A percentile compares a stretch with the other conserved stretches of the same genome.
phyloP scores from a whole-genome alignment of 441 rosid species.

The Francoa sonchifolia region DNA sequence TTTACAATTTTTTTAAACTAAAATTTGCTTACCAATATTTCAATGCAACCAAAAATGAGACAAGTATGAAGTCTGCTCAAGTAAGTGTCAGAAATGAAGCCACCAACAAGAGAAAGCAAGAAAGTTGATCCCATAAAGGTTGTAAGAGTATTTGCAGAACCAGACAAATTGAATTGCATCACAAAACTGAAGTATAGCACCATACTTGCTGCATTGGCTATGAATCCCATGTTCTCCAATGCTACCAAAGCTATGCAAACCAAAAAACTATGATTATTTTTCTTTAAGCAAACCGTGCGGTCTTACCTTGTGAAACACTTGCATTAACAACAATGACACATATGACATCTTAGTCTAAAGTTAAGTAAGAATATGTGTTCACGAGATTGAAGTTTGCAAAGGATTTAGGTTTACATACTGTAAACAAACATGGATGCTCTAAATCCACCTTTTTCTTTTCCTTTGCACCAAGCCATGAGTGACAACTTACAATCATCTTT shows the following conservation, averaged over 20 bases:
- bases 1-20: not conserved
- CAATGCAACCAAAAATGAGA: conserved; percentile 29
- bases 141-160: conserved; percentile 39
- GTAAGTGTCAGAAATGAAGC: conserved; percentile 43
- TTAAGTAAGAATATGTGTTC: not conserved
- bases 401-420: conserved; percentile 16
- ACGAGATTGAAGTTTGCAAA: not conserved
- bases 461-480: not conserved
- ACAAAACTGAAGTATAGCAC: conserved; percentile 23
- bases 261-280: not conserved
- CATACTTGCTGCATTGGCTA: conserved; percentile 38
- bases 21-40: conserved; percentile 24
- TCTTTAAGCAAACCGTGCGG: not conserved
- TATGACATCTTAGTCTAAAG: not conserved
- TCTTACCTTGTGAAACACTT: too few species aligned
- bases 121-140: conserved; percentile 37
- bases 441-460: conserved; percentile 36
- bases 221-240: conserved; percentile 48
- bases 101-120: conserved; percentile 39
- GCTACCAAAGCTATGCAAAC: conserved; percentile 14
- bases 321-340: not conserved
- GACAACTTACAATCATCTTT: too few species aligned
- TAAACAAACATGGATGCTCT: conserved; percentile 30
- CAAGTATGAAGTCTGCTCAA: conserved; percentile 25
- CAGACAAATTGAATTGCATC: conserved; percentile 25